phyloP scores from a whole-genome alignment of 2,329 filamentous ascomycete genomes.

The Xylariaceae sp. region DNA sequence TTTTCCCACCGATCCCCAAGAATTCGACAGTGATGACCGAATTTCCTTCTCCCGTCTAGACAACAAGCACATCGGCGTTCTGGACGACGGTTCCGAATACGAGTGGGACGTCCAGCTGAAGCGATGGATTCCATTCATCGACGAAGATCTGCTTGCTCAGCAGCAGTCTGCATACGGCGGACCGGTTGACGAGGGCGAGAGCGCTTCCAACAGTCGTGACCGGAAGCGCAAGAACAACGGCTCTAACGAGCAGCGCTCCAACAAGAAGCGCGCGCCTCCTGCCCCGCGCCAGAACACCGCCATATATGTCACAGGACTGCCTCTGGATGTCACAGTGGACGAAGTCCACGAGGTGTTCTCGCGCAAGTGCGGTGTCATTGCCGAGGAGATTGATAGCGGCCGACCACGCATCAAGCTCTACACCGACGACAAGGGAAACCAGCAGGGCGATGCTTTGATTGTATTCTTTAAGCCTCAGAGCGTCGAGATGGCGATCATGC shows the following conservation, averaged over 20 bases:
- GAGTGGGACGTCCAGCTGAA: conserved; percentile 68
- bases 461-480: conserved; percentile 94
- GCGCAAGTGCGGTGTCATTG: conserved; percentile 79
- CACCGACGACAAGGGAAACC: conserved; percentile 69
- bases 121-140: conserved; percentile 65
- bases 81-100: conserved; percentile 78
- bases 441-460: conserved; percentile 89
- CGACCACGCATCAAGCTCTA: conserved; percentile 92
- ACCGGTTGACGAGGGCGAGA: conserved; percentile 39
- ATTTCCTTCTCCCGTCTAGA: conserved; percentile 84
- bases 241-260: conserved; percentile 37
- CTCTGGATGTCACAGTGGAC: conserved; percentile 67
- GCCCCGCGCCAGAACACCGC: conserved; percentile 71
- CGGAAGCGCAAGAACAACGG: conserved; percentile 40
- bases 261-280: conserved; percentile 45
- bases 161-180: conserved; percentile 33
- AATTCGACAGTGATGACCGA: conserved; percentile 73
- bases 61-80: conserved; percentile 76
- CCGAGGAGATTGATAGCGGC: conserved; percentile 87
- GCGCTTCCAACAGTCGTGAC: conserved; percentile 24
- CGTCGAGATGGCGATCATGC: conserved; percentile 76
- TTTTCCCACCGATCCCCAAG: conserved; percentile 56
- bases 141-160: conserved; percentile 38
- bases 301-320: conserved; percentile 86
- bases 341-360: conserved; percentile 84